Conservation (phyloP, 192 early-diverging fungal genomes). For the Irineochytrium annulatum region DNA sequence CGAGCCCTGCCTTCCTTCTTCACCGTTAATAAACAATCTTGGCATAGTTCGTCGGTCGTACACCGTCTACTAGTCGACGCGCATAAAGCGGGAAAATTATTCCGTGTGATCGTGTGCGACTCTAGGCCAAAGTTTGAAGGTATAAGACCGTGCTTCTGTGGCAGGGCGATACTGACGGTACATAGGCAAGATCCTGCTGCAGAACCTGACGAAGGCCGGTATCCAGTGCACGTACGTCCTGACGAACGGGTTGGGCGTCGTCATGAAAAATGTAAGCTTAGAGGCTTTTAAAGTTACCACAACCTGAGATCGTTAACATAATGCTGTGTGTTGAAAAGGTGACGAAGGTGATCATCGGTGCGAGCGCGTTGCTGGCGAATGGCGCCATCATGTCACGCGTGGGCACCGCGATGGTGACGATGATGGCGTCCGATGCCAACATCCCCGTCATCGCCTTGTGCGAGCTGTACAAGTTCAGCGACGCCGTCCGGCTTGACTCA, state of each 20-base stretch:
- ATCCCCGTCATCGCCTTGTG: conserved; percentile 95
- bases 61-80: conserved; percentile 71
- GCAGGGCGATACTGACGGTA: conserved; percentile 6
- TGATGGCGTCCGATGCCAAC: conserved; percentile 80
- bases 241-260: conserved; percentile 63
- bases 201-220: conserved; percentile 55
- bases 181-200: conserved; percentile 62
- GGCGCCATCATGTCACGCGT: conserved; percentile 86
- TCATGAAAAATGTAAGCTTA: conserved; percentile 64
- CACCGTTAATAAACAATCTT: neutral
- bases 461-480: conserved; percentile 95
- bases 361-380: conserved; percentile 85
- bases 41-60: conserved; percentile 80
- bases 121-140: conserved; percentile 87
- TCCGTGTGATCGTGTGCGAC: conserved; percentile 91
- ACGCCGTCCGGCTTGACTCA: conserved; percentile 87
- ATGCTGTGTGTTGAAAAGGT: conserved; percentile 34
- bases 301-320: conserved; percentile 1
- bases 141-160: conserved; percentile 19
- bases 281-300: neutral
- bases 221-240: conserved; percentile 70
- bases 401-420: conserved; percentile 86
- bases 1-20: conserved; percentile 8
- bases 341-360: conserved; percentile 94
- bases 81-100: conserved; percentile 66